Base-by-base conservation (phyloP, 2,329 filamentous ascomycete genomes). In the Penicillium sp. region DNA sequence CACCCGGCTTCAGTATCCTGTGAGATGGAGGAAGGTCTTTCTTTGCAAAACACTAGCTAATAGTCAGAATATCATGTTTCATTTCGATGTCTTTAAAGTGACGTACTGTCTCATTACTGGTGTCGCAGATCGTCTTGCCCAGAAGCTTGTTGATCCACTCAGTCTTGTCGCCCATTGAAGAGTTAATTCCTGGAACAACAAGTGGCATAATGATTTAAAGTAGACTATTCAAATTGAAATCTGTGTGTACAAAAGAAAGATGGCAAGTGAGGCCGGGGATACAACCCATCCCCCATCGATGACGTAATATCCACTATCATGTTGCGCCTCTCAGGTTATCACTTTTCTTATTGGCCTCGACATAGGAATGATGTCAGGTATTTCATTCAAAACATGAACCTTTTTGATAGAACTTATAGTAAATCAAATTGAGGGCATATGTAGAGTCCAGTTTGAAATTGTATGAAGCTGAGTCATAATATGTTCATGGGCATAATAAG, bases 111-210 rank as follows among this genome's bases (percentile, higher is more conserved):
- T 69, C 69, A 63, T 76, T 69, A n/a, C 59, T 70, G 5, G 62
- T 58, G 1, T 78, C 74, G 36, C 70, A 70, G 38, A 80, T 68
- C 50, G 72, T 78, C 70, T 80, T 80, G 49, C 78, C 77, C 44
- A 76, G 68, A 31, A 80, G 68, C 64, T 78, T 79, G 43, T 65
- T 69, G 48, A 70, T 66, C 78, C 78, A 80, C 49, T 76, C 71
- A 30, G 69, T 66, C 64, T 71, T 71, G 50, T 72, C 67, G 36
- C 66, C 67, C 47, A 66, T 56, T 31, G 60, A 59, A 42, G 67
- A 66, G 64, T 67, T 76, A 62, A 79, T 67, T 48, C 74, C 72
- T 19, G 77, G 77, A 35, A 79, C 70, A 54, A 80, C 74, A 53
- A 80, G 77, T 66, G 78, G 78, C 78, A 80, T 80, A 38, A 16